Conservation (phyloP, 441 rosid species). For the Bocquillonia castaneifolia region DNA sequence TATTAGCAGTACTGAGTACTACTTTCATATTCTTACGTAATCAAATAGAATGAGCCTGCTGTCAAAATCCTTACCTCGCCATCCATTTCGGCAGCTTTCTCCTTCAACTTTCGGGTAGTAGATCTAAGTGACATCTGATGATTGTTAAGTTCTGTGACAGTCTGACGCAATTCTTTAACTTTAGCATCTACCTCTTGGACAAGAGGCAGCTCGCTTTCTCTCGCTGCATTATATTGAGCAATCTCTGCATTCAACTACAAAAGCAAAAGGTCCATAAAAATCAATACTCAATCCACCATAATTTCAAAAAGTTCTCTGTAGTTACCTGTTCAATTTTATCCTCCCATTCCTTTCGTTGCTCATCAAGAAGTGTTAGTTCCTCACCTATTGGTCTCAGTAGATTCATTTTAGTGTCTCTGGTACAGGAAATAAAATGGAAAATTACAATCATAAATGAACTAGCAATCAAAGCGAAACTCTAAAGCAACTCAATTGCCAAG, state of each 20-base stretch:
- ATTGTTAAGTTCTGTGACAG: constrained; percentile 57
- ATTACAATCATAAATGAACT: not conserved
- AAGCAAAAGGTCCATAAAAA: constrained; percentile 15
- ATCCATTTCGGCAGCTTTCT: constrained; percentile 54
- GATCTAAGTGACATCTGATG: constrained; percentile 62
- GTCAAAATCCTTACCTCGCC: constrained; percentile 41
- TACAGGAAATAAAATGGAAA: constrained; percentile 12
- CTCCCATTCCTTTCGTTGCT: constrained; percentile 59
- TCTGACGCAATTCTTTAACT: constrained; percentile 58
- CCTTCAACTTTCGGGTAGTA: constrained; percentile 51
- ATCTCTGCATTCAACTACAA: constrained; percentile 74
- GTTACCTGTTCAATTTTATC: constrained; percentile 59
- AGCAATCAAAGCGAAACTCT: constrained; percentile 4
- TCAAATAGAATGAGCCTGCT: not conserved
- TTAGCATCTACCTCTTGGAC: constrained; percentile 56
- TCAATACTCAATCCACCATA: not conserved
- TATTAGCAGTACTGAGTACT: not conserved
- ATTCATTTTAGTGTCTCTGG: constrained; percentile 66
- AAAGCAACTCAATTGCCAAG: too few relatives aligned
- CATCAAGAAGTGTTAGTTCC: constrained; percentile 57
- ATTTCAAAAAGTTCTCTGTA: constrained; percentile 2
- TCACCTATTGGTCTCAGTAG: constrained; percentile 43
- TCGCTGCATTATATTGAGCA: constrained; percentile 51
- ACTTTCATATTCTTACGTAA: not conserved
- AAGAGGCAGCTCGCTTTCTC: constrained; percentile 61